phyloP scores from a whole-genome alignment of 2,329 filamentous ascomycete genomes.

The Zasmidium cellare region DNA sequence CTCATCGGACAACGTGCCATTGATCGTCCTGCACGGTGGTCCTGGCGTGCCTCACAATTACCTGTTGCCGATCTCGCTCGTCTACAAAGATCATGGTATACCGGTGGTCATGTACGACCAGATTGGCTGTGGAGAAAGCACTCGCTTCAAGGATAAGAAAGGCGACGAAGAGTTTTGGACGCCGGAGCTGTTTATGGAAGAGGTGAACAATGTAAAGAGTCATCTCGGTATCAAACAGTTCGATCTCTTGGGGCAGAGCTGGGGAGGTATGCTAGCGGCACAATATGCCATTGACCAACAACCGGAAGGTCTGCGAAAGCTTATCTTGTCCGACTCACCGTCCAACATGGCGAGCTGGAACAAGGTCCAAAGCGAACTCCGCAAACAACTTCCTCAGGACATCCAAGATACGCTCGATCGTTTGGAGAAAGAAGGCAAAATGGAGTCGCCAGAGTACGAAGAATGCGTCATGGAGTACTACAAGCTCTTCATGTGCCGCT shows the following conservation, averaged over 20 bases:
- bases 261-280: constrained; percentile 55
- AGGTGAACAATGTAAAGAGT: constrained; percentile 51
- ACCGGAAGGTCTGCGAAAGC: constrained; percentile 39
- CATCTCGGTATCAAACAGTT: constrained; percentile 44
- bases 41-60: constrained; percentile 46
- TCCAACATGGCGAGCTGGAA: constrained; percentile 33
- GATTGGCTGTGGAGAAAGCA: constrained; percentile 52
- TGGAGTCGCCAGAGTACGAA: constrained; percentile 35
- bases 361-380: constrained; percentile 26
- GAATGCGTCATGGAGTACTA: constrained; percentile 34
- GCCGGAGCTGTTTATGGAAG: constrained; percentile 47
- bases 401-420: constrained; percentile 32
- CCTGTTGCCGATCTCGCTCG: constrained; percentile 40
- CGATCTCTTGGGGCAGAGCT: constrained; percentile 52
- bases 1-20: constrained; percentile 26
- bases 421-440: constrained; percentile 32
- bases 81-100: constrained; percentile 35
- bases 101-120: constrained; percentile 58
- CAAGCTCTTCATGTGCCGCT: constrained; percentile 31
- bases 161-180: constrained; percentile 52
- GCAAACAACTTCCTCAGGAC: constrained; percentile 28
- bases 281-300: constrained; percentile 42
- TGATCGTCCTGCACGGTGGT: constrained; percentile 48
- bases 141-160: constrained; percentile 48
- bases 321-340: constrained; percentile 35